phyloP scores from a whole-genome alignment of 2,329 filamentous ascomycete species.

The Madurella mycetomatis region DNA sequence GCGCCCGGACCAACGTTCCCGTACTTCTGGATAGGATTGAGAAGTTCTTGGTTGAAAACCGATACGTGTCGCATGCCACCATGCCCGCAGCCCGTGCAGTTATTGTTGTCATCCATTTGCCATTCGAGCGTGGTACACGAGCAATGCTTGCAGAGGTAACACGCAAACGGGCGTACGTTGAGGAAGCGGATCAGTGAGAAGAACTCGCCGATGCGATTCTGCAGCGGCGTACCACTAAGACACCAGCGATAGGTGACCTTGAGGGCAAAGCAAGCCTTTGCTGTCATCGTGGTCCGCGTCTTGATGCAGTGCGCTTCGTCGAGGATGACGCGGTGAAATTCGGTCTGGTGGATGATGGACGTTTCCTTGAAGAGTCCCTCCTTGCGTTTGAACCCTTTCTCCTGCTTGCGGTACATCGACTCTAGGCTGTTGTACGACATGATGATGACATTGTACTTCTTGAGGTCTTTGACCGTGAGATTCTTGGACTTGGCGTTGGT shows the following conservation, averaged over 20 bases:
- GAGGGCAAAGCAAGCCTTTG: slow-evolving; percentile 90
- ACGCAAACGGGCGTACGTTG: slow-evolving; percentile 81
- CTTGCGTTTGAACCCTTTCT: slow-evolving; percentile 81
- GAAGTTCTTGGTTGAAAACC: slow-evolving; percentile 65
- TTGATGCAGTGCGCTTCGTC: slow-evolving; percentile 89
- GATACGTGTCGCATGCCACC: slow-evolving; percentile 57
- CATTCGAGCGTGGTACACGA: slow-evolving; percentile 78
- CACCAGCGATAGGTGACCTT: slow-evolving; percentile 92
- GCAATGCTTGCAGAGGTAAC: slow-evolving; percentile 90
- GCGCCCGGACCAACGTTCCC: slow-evolving; percentile 59
- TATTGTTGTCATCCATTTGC: slow-evolving; percentile 67
- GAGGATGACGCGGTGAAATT: slow-evolving; percentile 86
- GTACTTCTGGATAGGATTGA: slow-evolving; percentile 72
- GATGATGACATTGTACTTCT: slow-evolving; percentile 87
- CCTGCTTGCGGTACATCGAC: slow-evolving; percentile 86
- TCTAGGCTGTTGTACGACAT: slow-evolving; percentile 94
- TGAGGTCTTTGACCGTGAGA: slow-evolving; percentile 68
- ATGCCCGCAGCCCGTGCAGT: slow-evolving; percentile 64
- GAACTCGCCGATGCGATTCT: slow-evolving; percentile 96
- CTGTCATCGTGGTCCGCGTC: slow-evolving; percentile 81
- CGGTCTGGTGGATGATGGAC: slow-evolving; percentile 75
- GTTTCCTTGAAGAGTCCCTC: slow-evolving; percentile 75
- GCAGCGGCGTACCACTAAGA: slow-evolving; percentile 87
- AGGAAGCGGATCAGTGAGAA: slow-evolving; percentile 93
- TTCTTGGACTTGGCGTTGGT: slow-evolving; percentile 79